Evolutionary conservation across 345 rosid genomes (phyloP).

Genomic region (Pistacia integerrima): DNA sequence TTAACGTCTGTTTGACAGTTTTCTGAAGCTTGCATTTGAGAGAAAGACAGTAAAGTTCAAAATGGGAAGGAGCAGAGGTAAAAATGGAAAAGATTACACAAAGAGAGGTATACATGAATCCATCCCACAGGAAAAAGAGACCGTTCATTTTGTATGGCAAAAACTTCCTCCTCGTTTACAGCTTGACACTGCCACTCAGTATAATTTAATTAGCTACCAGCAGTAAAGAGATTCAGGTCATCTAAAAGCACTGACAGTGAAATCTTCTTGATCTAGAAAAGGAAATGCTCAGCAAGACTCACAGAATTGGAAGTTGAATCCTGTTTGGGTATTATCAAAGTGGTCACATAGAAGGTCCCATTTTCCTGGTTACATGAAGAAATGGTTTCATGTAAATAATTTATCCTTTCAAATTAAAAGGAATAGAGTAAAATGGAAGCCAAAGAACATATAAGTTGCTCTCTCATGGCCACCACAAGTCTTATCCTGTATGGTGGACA

Average conservation of each 20-base stretch:
- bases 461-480: not conserved
- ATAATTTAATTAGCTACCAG: slow-evolving; percentile 18
- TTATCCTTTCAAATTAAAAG: not conserved
- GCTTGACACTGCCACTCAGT: slow-evolving; percentile 65
- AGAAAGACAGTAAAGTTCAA: not conserved
- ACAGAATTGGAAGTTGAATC: slow-evolving; percentile 84
- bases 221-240: not conserved
- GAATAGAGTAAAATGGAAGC: not conserved
- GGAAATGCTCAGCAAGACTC: slow-evolving; percentile 36
- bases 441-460: not conserved
- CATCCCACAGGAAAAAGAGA: slow-evolving; percentile 84
- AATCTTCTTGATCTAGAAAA: slow-evolving; percentile 15
- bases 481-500: not conserved
- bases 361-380: slow-evolving; percentile 52
- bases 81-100: not conserved
- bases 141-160: slow-evolving; percentile 73
- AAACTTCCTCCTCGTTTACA: slow-evolving; percentile 76
- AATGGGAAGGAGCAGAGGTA: slow-evolving; percentile 1
- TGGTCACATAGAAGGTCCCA: slow-evolving; percentile 72
- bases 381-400: slow-evolving; percentile 9
- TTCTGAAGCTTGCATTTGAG: slow-evolving; percentile 7
- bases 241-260: slow-evolving; percentile 8
- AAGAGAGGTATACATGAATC: slow-evolving; percentile 68
- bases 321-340: slow-evolving; percentile 92
- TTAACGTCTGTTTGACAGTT: not conserved